Percentiles rank a stretch among this genome's conserved stretches.
Conservation (phyloP, 108 stramenopile genomes). For the Epithemia pelagica region DNA sequence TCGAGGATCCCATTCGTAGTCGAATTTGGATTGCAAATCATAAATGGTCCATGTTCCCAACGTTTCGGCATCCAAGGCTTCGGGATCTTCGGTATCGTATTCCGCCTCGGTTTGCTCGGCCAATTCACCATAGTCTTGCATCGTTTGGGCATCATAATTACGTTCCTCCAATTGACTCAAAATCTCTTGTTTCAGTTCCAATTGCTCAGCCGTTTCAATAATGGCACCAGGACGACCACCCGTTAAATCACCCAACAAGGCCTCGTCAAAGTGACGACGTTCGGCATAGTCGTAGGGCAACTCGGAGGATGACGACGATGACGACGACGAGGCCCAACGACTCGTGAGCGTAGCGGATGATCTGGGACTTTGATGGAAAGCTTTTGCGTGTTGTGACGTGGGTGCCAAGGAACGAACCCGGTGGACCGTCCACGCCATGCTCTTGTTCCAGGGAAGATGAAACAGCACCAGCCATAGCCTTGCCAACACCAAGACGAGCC, state of each 20-base stretch:
- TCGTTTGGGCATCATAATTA: slow-evolving; percentile 20
- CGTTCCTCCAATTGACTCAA: slow-evolving; percentile 30
- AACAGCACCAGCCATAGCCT: too few species aligned
- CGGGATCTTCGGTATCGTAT: slow-evolving; percentile 50
- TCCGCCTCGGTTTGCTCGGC: slow-evolving; percentile 25
- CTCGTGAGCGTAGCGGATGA: too few species aligned
- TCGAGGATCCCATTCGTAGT: slow-evolving; percentile 69
- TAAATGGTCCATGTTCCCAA: slow-evolving; percentile 59
- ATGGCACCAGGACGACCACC: slow-evolving; percentile 51
- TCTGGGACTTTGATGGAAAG: too few species aligned
- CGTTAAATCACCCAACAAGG: slow-evolving; percentile 29
- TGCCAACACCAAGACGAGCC: too few species aligned
- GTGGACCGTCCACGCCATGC: too few species aligned
- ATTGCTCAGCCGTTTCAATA: slow-evolving; percentile 41
- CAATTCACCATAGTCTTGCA: slow-evolving; percentile 24
- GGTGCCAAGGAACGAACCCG: too few species aligned
- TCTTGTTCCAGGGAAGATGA: too few species aligned
- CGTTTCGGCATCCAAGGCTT: slow-evolving; percentile 54
- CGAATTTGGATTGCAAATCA: slow-evolving; percentile 50
- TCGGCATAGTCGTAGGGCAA: not conserved
- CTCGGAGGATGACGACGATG: not conserved
- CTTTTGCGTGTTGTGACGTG: too few species aligned
- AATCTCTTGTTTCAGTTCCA: slow-evolving; percentile 28
- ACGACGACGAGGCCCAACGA: too few species aligned
- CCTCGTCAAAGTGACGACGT: slow-evolving; percentile 4